Percentiles rank a stretch among this genome's conserved stretches.
Evolutionary conservation across 2,329 filamentous ascomycete genomes (phyloP).

Genomic region (Exutisphaerella laricina): DNA sequence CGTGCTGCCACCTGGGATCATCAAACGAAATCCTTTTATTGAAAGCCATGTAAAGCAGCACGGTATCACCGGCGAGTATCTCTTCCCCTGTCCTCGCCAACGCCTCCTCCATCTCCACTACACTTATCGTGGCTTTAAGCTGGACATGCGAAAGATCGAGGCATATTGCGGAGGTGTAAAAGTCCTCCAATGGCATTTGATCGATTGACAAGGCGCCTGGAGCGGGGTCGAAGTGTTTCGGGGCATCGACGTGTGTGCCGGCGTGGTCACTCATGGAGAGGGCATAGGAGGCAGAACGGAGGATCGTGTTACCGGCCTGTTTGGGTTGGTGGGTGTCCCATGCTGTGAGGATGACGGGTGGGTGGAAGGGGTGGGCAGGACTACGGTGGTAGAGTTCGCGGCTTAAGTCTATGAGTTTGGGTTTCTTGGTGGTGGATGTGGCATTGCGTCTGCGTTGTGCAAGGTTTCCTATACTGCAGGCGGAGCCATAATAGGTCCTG

Average conservation of each 20-base stretch:
- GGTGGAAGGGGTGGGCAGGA: conserved; percentile 27
- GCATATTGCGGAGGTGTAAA: conserved; percentile 26
- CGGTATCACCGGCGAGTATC: conserved; percentile 24
- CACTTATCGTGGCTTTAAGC: conserved; percentile 21
- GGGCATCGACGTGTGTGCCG: conserved; percentile 28
- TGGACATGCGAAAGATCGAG: conserved; percentile 27
- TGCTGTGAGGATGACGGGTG: conserved; percentile 22
- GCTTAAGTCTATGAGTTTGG: conserved; percentile 24
- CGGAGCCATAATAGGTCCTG: neutral
- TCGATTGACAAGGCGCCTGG: conserved; percentile 26
- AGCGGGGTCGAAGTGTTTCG: conserved; percentile 27
- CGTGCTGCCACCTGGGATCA: conserved; percentile 28
- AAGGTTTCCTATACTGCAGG: neutral
- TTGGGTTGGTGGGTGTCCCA: conserved; percentile 30
- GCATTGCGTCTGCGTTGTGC: conserved; percentile 3
- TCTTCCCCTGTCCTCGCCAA: conserved; percentile 19
- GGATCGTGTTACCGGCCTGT: conserved; percentile 24
- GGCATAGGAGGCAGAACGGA: conserved; percentile 25
- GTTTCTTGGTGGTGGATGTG: conserved; percentile 12
- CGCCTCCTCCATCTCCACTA: conserved; percentile 24
- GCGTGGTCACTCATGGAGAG: conserved; percentile 28
- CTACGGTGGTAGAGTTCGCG: conserved; percentile 27
- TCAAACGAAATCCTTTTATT: conserved; percentile 23
- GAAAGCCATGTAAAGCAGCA: conserved; percentile 26
- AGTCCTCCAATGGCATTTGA: conserved; percentile 27